Evolutionary conservation across 1,284 basidiomycete genomes (phyloP).

Genomic region (Sporisorium graminicola): DNA sequence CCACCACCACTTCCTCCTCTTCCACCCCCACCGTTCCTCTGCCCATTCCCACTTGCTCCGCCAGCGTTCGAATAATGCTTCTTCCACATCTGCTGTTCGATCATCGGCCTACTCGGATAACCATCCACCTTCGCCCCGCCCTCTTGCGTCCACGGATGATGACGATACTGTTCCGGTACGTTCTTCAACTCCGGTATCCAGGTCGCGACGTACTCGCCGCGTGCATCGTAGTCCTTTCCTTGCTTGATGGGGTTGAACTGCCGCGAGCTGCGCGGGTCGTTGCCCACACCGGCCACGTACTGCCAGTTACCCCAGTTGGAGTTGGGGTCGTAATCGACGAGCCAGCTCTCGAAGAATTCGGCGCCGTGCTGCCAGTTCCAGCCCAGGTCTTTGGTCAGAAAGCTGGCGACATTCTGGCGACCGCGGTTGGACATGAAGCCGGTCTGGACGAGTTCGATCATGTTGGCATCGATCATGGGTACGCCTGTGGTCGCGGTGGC

Average conservation of each 20-base stretch:
- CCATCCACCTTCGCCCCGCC: slow-evolving; percentile 8
- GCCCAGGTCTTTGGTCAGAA: slow-evolving; percentile 61
- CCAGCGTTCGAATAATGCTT: slow-evolving; percentile 50
- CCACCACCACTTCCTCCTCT: slow-evolving; percentile 70
- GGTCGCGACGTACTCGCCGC: slow-evolving; percentile 53
- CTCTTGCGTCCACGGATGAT: slow-evolving; percentile 56
- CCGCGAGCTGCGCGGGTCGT: slow-evolving; percentile 59
- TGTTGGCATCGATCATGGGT: slow-evolving; percentile 64
- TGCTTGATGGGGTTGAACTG: slow-evolving; percentile 66
- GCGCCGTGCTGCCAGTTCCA: slow-evolving; percentile 62
- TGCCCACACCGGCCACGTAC: slow-evolving; percentile 64
- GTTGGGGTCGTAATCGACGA: slow-evolving; percentile 60
- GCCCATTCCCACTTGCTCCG: slow-evolving; percentile 22
- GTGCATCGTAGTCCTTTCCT: slow-evolving; percentile 58
- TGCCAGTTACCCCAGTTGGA: slow-evolving; percentile 62
- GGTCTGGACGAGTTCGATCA: slow-evolving; percentile 60
- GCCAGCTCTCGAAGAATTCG: slow-evolving; percentile 58
- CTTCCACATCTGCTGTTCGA: slow-evolving; percentile 59
- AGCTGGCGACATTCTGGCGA: slow-evolving; percentile 59
- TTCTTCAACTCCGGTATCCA: slow-evolving; percentile 47
- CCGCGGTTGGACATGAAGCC: slow-evolving; percentile 74
- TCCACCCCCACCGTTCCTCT: slow-evolving; percentile 9
- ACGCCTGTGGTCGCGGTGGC: slow-evolving; percentile 52
- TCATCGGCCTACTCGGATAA: slow-evolving; percentile 53
- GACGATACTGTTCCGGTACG: slow-evolving; percentile 22